These are phyloP conservation scores for Podospora didyma DNA, from an alignment of 495 filamentous ascomycete genomes.

Conservation along the genomic window DNA sequence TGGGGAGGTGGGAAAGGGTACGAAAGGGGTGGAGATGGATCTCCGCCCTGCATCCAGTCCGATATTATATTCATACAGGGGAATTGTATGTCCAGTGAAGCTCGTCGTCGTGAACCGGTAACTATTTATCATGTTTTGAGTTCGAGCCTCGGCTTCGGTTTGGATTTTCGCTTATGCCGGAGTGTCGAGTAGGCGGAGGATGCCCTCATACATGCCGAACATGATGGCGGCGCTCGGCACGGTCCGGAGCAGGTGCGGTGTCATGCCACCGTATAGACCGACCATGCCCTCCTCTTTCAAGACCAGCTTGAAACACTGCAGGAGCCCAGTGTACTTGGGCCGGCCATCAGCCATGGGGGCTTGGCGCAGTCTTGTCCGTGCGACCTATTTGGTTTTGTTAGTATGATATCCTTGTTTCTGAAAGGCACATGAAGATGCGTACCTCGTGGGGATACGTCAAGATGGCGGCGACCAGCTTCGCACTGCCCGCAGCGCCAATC, in stretches of 20 bases:
- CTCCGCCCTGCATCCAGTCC: too few relatives aligned
- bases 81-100: not conserved
- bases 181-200: conserved; percentile 54
- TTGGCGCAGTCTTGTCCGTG: conserved; percentile 75
- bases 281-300: conserved; percentile 81
- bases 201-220: conserved; percentile 86
- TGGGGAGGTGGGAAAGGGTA: too few relatives aligned
- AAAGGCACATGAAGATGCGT: conserved; percentile 22
- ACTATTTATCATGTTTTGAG: too few relatives aligned
- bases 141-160: not conserved
- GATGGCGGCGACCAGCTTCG: conserved; percentile 76
- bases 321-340: conserved; percentile 75
- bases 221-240: conserved; percentile 88
- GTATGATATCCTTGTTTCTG: too few relatives aligned
- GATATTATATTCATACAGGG: not conserved
- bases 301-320: conserved; percentile 77
- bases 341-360: conserved; percentile 68
- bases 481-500: conserved; percentile 69
- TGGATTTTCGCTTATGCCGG: conserved; percentile 6
- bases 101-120: not conserved
- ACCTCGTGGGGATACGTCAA: conserved; percentile 89
- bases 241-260: conserved; percentile 80
- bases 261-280: conserved; percentile 79
- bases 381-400: conserved; percentile 50
- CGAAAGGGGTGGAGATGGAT: too few relatives aligned